Conservation (phyloP, 768 basidiomycete genomes). For the Floccularia luteovirens region DNA sequence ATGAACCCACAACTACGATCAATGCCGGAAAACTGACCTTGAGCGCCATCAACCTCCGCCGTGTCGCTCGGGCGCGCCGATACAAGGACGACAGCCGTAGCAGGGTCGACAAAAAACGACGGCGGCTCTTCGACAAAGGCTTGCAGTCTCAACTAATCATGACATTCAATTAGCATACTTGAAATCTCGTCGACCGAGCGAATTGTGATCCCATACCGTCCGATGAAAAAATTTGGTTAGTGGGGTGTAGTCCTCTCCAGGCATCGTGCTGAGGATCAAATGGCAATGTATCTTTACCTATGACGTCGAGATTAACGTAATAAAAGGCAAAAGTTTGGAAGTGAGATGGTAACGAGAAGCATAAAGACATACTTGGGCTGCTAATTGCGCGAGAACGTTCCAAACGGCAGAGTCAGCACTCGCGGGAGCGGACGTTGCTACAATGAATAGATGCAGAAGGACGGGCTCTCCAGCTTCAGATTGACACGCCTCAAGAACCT, state of each 20-base stretch:
- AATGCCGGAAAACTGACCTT: too few species aligned
- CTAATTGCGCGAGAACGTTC: not conserved
- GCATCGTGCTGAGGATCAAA: constrained; percentile 40
- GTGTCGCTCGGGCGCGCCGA: constrained; percentile 24
- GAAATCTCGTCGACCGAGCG: not conserved
- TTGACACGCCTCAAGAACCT: too few species aligned
- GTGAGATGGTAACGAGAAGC: too few species aligned
- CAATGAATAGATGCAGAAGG: constrained; percentile 7
- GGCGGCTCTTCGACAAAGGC: constrained; percentile 27
- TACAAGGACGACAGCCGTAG: constrained; percentile 31
- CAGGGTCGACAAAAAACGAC: constrained; percentile 31
- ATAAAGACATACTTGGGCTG: constrained; percentile 1
- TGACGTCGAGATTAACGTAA: not conserved
- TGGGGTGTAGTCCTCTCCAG: constrained; percentile 35
- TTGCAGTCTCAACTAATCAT: constrained; percentile 26
- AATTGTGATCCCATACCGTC: constrained; percentile 22
- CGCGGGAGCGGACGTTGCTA: constrained; percentile 5
- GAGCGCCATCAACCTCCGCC: too few species aligned
- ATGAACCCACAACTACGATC: too few species aligned
- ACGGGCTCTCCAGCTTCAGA: constrained; percentile 4
- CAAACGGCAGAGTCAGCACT: not conserved
- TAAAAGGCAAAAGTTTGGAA: constrained; percentile 3
- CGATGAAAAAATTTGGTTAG: constrained; percentile 41
- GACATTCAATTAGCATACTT: not conserved
- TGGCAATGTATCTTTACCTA: constrained; percentile 54